Evolutionary conservation across 495 filamentous ascomycete genomes (phyloP), one percentile per base, ranked within the genome.

Genomic region (Penicillium coffeae): DNA sequence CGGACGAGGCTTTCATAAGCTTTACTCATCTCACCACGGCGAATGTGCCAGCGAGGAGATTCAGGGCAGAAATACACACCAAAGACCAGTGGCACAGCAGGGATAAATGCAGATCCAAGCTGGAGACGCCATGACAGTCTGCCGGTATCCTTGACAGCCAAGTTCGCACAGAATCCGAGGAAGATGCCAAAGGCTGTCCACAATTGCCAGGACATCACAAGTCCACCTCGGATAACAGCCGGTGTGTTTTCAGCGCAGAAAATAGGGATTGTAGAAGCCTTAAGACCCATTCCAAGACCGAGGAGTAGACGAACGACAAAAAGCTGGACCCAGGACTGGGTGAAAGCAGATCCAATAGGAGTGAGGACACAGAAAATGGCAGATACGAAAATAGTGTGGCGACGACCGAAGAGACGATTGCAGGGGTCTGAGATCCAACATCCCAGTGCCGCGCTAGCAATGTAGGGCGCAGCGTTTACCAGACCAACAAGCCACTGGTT

Each of bases 41-140:
- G 82, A 54, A 87, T 80, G 46, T 75, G 75, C 84, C 84, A 87
- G 38, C 84, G 77, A 20, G 86, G 84, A 4, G 83, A 87, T 59
- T 89, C 85, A 3, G 78, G 80, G 51, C 82, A 86, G 55, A 86
- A 77, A 21, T 70, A 84, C 46, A 88, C 79, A 25, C 81, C 79
- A 42, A 82, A 38, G 8, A 80, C 45, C 5, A 89, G 70, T 15
- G 84, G 83, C 19, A 89, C 55, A 8, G 86, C 82, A n/a, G 86
- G 86, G 42, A 89, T 79, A 59, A 87, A 86, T 6, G 82, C 79
- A 18, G 82, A 83, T 3, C 77, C 83, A 21, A 86, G 55, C 58
- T 87, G 83, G 14, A 85, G 63, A 43, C 83, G 66, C 83, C 83
- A 87, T 21, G 82, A 71, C 32, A 83, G 74, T 1, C 35, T 43